Conservation (phyloP, 176 grass and related monocot species). For the Oryza nivara region DNA sequence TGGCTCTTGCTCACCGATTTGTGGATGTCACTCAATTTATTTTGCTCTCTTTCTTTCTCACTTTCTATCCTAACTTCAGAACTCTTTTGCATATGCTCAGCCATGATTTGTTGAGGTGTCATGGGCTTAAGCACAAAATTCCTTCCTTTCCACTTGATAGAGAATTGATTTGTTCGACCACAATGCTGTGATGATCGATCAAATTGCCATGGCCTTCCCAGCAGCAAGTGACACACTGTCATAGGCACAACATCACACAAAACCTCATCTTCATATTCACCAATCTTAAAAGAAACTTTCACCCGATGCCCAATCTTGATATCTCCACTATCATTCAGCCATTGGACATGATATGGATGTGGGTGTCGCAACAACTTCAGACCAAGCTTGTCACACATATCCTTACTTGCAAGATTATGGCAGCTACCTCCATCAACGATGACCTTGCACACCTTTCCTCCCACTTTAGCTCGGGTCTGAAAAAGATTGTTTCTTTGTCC, state of each 20-base stretch:
- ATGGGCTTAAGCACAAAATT: not conserved
- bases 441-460: not conserved
- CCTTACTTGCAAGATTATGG: not conserved
- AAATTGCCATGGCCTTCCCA: not conserved
- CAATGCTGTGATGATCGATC: not conserved
- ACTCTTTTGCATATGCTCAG: not conserved
- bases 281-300: not conserved
- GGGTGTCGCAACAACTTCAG: not conserved
- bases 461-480: not conserved
- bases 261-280: not conserved
- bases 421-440: not conserved
- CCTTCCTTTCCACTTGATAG: not conserved
- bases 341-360: not conserved
- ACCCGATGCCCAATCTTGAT: not conserved
- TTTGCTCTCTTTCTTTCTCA: not conserved
- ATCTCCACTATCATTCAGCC: not conserved
- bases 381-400: conserved; percentile 1
- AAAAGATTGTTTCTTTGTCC: not conserved
- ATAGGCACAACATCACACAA: not conserved
- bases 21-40: not conserved
- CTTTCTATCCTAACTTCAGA: not conserved
- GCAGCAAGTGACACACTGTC: not conserved
- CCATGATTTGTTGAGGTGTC: conserved; percentile 1
- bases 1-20: not conserved
- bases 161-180: not conserved